Percentiles rank a stretch among this genome's conserved stretches.
phyloP scores from a whole-genome alignment of 805 yeast species.

The Scheffersomyces coipomensis region DNA sequence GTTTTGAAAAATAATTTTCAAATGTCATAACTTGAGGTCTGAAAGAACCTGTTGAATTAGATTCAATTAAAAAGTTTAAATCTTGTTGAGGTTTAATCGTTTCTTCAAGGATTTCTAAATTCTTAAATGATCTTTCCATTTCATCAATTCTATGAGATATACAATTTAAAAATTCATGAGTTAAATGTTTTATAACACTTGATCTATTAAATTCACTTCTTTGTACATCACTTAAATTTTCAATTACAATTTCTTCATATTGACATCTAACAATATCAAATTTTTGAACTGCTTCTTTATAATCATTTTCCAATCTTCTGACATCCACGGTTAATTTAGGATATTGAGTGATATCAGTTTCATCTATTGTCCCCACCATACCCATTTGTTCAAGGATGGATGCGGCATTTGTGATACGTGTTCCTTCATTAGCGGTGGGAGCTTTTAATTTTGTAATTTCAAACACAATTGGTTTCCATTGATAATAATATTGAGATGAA shows the following conservation, averaged over 20 bases:
- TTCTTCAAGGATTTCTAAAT: constrained; percentile 63
- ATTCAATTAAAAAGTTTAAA: constrained; percentile 61
- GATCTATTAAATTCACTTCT: constrained; percentile 78
- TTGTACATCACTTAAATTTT: constrained; percentile 75
- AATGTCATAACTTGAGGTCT: constrained; percentile 70
- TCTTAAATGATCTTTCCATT: constrained; percentile 59
- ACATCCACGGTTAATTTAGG: constrained; percentile 58
- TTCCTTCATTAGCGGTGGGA: constrained; percentile 7
- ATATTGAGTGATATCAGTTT: constrained; percentile 50
- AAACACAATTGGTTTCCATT: constrained; percentile 75
- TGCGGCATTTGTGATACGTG: neutral
- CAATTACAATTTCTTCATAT: constrained; percentile 70
- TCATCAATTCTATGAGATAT: constrained; percentile 59
- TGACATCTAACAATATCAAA: constrained; percentile 70
- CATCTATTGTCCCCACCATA: constrained; percentile 25
- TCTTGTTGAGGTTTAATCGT: constrained; percentile 70
- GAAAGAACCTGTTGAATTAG: constrained; percentile 72
- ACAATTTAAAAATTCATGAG: constrained; percentile 68
- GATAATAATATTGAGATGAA: constrained; percentile 71
- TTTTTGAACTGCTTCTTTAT: constrained; percentile 49
- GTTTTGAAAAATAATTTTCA: constrained; percentile 75
- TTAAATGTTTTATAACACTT: constrained; percentile 71
- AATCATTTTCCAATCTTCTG: constrained; percentile 53
- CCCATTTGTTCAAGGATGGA: neutral
- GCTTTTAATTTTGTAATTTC: constrained; percentile 35